A percentile compares a stretch with the other conserved stretches of the same genome.
Conservation (phyloP, 2,329 filamentous ascomycete genomes). For the Ophiostoma populinum region DNA sequence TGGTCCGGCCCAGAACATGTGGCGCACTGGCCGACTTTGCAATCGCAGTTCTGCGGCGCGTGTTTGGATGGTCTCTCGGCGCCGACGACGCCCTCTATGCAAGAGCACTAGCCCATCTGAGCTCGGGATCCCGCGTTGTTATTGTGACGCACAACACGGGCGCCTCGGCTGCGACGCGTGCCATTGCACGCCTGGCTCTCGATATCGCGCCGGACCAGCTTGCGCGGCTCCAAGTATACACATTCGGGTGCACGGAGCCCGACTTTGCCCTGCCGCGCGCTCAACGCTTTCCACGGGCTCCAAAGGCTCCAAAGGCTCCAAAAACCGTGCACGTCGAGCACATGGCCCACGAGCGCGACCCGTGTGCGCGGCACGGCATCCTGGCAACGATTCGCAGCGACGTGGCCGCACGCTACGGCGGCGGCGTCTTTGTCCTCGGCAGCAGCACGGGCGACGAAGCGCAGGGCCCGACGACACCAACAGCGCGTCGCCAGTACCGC, state of each 20-base stretch:
- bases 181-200: conserved; percentile 20
- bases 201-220: conserved; percentile 21
- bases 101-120: too few relatives aligned
- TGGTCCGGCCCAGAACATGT: conserved; percentile 30
- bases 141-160: conserved; percentile 24
- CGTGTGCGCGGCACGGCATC: conserved; percentile 22
- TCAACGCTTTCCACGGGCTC: conserved; percentile 9
- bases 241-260: conserved; percentile 22
- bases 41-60: conserved; percentile 18
- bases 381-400: conserved; percentile 20
- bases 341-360: conserved; percentile 20
- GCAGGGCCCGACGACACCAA: not conserved
- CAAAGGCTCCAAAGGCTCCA: too few relatives aligned
- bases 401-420: conserved; percentile 21
- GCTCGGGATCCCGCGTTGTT: too few relatives aligned
- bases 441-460: not conserved
- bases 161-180: conserved; percentile 19
- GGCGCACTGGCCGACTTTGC: conserved; percentile 36
- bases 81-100: conserved; percentile 18
- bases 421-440: conserved; percentile 21
- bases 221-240: conserved; percentile 25
- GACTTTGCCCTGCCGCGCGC: conserved; percentile 21
- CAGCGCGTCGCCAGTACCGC: not conserved
- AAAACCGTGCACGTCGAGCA: conserved; percentile 24
- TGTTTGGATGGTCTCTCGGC: too few relatives aligned